Evolutionary conservation across 805 yeast genomes (phyloP).

Genomic region (Kuraishia floccosa): DNA sequence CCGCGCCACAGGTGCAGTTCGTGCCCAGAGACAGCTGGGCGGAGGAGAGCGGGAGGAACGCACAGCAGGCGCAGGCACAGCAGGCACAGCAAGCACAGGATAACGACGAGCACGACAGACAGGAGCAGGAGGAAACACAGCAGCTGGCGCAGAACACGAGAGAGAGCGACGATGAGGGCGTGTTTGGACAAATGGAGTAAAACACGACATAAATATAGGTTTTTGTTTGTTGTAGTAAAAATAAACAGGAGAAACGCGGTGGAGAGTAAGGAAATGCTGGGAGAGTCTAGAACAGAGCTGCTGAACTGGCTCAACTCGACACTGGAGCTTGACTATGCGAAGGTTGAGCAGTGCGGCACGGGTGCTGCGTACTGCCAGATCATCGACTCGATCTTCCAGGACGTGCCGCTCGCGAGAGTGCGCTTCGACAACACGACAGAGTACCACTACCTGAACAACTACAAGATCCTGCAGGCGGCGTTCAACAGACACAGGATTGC

Average conservation of each 20-base stretch:
- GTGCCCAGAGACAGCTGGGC: too few species aligned
- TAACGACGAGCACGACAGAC: too few species aligned
- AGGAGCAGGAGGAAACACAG: too few species aligned
- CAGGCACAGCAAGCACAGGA: constrained; percentile 4
- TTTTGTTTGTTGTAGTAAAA: too few species aligned
- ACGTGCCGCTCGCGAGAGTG: constrained; percentile 72
- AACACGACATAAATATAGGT: not conserved
- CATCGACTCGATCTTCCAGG: constrained; percentile 74
- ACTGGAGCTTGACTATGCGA: constrained; percentile 51
- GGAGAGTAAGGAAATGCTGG: constrained; percentile 20
- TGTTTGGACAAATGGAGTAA: constrained; percentile 21
- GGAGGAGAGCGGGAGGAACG: too few species aligned
- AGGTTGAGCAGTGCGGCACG: constrained; percentile 88
- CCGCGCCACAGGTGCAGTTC: too few species aligned
- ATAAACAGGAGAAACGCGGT: too few species aligned
- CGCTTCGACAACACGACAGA: constrained; percentile 61
- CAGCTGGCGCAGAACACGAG: too few species aligned
- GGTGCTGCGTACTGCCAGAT: constrained; percentile 95
- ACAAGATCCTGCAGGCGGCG: constrained; percentile 76
- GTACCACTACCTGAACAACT: constrained; percentile 70
- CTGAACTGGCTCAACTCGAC: constrained; percentile 77
- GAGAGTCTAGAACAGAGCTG: constrained; percentile 78
- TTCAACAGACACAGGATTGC: constrained; percentile 62
- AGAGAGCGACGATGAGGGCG: constrained; percentile 18
- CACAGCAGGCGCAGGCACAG: too few species aligned